phyloP scores from a whole-genome alignment of 495 filamentous ascomycete species.

The Hyaloscypha finlandica region DNA sequence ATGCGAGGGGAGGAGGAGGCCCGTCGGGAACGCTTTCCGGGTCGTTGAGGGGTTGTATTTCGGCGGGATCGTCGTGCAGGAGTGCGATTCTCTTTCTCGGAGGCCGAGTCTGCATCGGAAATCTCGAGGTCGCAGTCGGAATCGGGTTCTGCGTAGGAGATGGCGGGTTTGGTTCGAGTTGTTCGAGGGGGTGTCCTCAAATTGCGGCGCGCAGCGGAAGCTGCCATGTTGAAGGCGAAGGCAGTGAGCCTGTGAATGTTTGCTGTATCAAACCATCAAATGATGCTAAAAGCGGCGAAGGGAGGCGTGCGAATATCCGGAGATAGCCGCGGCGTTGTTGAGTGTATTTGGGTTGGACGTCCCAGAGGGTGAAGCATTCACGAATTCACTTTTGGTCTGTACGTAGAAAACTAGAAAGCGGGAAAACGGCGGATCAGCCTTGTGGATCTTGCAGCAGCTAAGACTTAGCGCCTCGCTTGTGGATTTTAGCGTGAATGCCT shows the following conservation, averaged over 20 bases:
- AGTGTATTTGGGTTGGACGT: not conserved
- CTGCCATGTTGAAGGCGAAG: not conserved
- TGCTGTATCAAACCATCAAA: not conserved
- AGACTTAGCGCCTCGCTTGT: not conserved
- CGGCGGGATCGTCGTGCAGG: not conserved
- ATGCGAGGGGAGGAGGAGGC: not conserved
- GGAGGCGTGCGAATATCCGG: not conserved
- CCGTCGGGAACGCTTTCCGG: constrained; percentile 3
- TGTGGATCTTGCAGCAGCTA: not conserved
- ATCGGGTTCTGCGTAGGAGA: constrained; percentile 30
- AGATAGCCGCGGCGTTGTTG: not conserved
- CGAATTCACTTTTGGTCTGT: not conserved
- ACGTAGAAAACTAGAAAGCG: not conserved
- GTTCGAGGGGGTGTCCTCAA: constrained; percentile 19
- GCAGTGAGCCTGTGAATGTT: not conserved
- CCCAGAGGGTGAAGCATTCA: not conserved
- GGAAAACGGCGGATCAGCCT: not conserved
- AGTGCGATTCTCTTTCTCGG: constrained; percentile 6
- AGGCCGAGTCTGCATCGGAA: constrained; percentile 17
- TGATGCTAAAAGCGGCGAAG: not conserved
- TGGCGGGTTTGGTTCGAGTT: constrained; percentile 23
- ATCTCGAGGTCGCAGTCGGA: constrained; percentile 1
- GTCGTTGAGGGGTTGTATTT: not conserved
- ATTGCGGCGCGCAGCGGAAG: constrained; percentile 17
- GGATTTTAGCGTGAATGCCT: not conserved